These are phyloP conservation scores for Wallemia ichthyophaga DNA, from an alignment of 1,284 basidiomycete species.

Conservation along the genomic window DNA sequence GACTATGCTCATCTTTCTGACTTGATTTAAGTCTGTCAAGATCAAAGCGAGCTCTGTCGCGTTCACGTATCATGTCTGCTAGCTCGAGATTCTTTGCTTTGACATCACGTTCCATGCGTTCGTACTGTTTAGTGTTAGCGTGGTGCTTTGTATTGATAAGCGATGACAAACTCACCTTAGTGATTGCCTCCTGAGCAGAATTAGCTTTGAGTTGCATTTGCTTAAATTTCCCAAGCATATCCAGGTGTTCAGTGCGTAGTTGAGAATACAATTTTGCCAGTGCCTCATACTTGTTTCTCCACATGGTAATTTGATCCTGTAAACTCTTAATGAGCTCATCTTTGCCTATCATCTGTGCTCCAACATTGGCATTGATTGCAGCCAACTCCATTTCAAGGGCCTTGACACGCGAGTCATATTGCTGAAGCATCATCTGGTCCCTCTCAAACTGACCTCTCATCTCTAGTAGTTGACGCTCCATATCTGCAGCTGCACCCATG, in stretches of 20 bases:
- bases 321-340: conserved; percentile 87
- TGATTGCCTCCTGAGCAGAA: conserved; percentile 94
- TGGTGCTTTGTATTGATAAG: neutral
- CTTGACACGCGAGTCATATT: conserved; percentile 91
- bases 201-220: conserved; percentile 93
- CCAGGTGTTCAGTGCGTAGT: conserved; percentile 82
- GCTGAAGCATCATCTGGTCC: conserved; percentile 89
- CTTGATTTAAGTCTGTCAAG: conserved; percentile 72
- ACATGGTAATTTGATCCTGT: conserved; percentile 82
- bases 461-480: conserved; percentile 66
- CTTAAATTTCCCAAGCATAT: conserved; percentile 91
- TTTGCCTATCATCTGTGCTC: conserved; percentile 65
- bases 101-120: conserved; percentile 91
- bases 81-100: conserved; percentile 95
- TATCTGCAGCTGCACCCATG: conserved; percentile 42
- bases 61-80: conserved; percentile 94
- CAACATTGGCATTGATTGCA: conserved; percentile 46
- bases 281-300: conserved; percentile 98
- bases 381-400: conserved; percentile 72
- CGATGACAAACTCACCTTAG: conserved; percentile 18
- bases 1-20: conserved; percentile 85
- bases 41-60: conserved; percentile 85
- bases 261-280: conserved; percentile 96
- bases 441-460: conserved; percentile 95
- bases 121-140: conserved; percentile 30